Base-by-base conservation (phyloP, 2,329 filamentous ascomycete species). In the Fusarium napiforme region DNA sequence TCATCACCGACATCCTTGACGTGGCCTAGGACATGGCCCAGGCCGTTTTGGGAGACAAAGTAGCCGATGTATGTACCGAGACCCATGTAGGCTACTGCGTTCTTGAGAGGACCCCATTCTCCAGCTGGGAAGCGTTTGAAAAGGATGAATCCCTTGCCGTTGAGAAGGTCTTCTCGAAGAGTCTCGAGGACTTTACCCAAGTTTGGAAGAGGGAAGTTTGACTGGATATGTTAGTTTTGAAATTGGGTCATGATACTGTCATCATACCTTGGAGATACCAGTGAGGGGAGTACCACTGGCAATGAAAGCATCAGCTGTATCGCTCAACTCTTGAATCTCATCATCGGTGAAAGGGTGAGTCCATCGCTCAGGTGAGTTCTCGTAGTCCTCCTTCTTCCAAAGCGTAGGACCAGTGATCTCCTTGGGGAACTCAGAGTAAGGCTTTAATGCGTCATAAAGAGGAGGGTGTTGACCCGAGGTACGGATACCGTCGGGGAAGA, bases 1-100 rank as follows among this genome's bases (percentile, higher is more conserved):
- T 97, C 94, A 75, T 95, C 94, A 50, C 93, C 93, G 7, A 96
- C 88, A 82, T 97, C 94, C 83, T 97, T 96, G 77, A 97, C 94
- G 81, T 97, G 94, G 12, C 94, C 94, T 3, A 97, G 88, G 15
- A 97, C 93, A 82, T 97, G 94, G 49, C 94, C 94, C 23, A 90
- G 89, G 23, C 92, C 91, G 84, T 97, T 97, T 79, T 97, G 95
- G 30, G 90, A 93, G 45, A 97, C 90, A 72, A 96, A 96, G 85
- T 97, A 96, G 66, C 95, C 94, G 15, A 97, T 87, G 81, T 97
- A 92, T 9, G 93, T 93, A 45, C 93, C 92, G 5, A 97, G 87
- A 8, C 95, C 95, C 92, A 97, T 95, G 84, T 97, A 97, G n/a
- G 92, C 94, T 16, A 94, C 91, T 12, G 94, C 94, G 16, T 90